A percentile compares a stretch with the other conserved stretches of the same genome.
Evolutionary conservation across 2,329 filamentous ascomycete species (phyloP).

Genomic region (Exophiala calicioides): DNA sequence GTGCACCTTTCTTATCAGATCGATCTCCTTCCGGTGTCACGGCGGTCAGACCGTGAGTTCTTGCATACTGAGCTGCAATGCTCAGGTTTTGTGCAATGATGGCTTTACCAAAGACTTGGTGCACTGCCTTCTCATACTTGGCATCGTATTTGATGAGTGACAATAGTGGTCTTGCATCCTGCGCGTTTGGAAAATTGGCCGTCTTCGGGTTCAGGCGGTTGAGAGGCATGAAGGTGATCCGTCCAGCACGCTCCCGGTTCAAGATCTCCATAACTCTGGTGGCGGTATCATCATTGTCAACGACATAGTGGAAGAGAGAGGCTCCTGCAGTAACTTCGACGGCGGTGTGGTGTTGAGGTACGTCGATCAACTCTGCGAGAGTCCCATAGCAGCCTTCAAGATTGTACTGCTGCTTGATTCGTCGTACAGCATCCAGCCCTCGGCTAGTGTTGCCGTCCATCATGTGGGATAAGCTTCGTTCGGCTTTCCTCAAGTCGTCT

Average conservation of each 20-base stretch:
- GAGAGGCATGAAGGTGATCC: constrained; percentile 92
- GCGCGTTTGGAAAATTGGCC: constrained; percentile 77
- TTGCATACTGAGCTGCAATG: constrained; percentile 84
- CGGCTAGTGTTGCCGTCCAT: constrained; percentile 88
- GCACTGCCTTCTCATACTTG: constrained; percentile 79
- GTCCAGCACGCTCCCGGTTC: constrained; percentile 75
- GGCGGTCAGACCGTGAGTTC: constrained; percentile 86
- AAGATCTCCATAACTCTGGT: constrained; percentile 77
- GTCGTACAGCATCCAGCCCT: constrained; percentile 81
- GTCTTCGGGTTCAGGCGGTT: constrained; percentile 73
- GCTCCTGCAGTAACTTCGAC: constrained; percentile 91
- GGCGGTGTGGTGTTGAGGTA: constrained; percentile 82
- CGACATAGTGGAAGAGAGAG: constrained; percentile 93
- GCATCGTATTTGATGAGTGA: constrained; percentile 79
- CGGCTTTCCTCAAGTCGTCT: constrained; percentile 74
- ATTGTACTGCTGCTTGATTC: constrained; percentile 75
- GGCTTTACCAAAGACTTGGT: constrained; percentile 92
- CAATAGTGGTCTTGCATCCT: constrained; percentile 83
- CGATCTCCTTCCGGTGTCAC: constrained; percentile 95
- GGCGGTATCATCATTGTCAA: constrained; percentile 87
- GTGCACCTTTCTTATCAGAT: constrained; percentile 89
- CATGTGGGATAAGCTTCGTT: constrained; percentile 74
- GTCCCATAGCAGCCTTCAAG: constrained; percentile 89
- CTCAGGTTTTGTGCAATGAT: constrained; percentile 90
- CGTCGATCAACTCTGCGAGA: constrained; percentile 86